Base-by-base conservation (phyloP, 176 grass and related monocot species). In the Avena atlantica region DNA sequence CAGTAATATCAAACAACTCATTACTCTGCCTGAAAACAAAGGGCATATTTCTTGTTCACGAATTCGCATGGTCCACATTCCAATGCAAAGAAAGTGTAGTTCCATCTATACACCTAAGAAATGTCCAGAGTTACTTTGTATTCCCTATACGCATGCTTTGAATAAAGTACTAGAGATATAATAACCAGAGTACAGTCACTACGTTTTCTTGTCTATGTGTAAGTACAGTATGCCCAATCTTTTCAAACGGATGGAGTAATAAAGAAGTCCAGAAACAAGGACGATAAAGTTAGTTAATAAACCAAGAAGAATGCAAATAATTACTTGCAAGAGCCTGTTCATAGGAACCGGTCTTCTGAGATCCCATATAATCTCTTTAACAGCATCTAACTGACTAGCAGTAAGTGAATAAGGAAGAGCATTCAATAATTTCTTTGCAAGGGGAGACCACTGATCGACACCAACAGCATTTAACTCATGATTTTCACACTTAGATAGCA, bases 311-410 rank as follows among this genome's bases (percentile, higher is more conserved):
- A 58, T 66, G 62, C 53, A 59, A 91, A 79, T 57, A 92, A 70
- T 62, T 81, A 96, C 96, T 92, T 98, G 96, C 77, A 98, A 80
- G 76, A 98, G 93, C 83, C 93, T 94, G 57, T 98, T 98, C 96
- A 98, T 95, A 25, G 96, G 93, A 51, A 98, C 90, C 44, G 88
- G 93, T 84, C 88, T 91, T 81, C 93, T 95, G 71, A 98, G 96
- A 89, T 98, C 96, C 91, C 93, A 95, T 94, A 95, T 94, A 89
- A 98, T 98, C 86, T 98, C 96, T 88, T 89, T 92, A 94, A 94
- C 90, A 82, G 93, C 93, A 91, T 91, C 89, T 53, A 92, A 81
- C 80, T 98, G 96, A 83, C 96, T 91, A 88, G 71, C 80, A 71
- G 96, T 98, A 74, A 98, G 93, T 20, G 87, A 89, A 90, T 94